Evolutionary conservation across 192 early-diverging fungal species (phyloP).

Genomic region (Coemansia sp.): DNA sequence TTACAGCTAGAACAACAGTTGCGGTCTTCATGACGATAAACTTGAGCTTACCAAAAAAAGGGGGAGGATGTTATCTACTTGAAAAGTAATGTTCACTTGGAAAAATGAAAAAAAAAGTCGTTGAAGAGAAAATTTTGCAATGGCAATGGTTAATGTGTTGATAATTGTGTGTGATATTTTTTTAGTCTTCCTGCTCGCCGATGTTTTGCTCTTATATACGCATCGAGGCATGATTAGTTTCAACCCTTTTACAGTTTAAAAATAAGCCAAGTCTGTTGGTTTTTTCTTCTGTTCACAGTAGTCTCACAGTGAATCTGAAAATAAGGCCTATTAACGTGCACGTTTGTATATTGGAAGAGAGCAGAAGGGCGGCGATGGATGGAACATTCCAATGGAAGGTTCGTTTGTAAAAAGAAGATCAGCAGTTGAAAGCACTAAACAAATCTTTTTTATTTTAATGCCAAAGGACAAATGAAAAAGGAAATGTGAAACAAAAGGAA

Average conservation of each 20-base stretch:
- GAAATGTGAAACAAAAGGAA: not conserved
- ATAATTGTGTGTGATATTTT: too few relatives aligned
- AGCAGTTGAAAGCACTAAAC: not conserved
- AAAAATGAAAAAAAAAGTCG: not conserved
- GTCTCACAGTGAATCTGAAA: not conserved
- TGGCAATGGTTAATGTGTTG: not conserved
- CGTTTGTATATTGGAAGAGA: not conserved
- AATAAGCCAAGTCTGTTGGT: not conserved
- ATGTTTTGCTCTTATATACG: too few relatives aligned
- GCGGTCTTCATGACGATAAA: conserved; percentile 4
- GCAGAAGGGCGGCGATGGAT: not conserved
- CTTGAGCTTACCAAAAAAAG: not conserved
- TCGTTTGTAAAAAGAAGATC: not conserved
- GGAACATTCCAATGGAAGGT: conserved; percentile 5
- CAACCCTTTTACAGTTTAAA: not conserved
- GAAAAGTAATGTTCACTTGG: not conserved
- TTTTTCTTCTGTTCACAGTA: not conserved
- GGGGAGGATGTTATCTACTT: not conserved
- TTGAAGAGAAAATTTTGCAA: too few relatives aligned
- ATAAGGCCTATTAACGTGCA: not conserved
- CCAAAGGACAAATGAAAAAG: not conserved
- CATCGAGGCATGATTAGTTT: not conserved
- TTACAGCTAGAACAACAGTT: not conserved
- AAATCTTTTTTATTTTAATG: not conserved
- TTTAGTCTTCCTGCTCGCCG: too few relatives aligned